Conservation (phyloP, 2,329 filamentous ascomycete genomes). For the Colletotrichum horii region DNA sequence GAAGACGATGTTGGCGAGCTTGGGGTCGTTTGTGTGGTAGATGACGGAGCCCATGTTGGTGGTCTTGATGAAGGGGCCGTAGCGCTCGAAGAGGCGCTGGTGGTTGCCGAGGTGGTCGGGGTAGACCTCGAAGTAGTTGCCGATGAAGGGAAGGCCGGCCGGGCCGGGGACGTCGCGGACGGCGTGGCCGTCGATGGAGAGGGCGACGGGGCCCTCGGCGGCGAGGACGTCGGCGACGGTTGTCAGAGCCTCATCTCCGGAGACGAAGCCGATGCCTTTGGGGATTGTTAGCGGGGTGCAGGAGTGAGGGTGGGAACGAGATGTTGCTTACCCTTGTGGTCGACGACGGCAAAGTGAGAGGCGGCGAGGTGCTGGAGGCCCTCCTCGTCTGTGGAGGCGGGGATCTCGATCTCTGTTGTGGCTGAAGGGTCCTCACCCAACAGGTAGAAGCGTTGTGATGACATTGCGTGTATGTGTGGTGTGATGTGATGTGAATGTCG, state of each 20-base stretch:
- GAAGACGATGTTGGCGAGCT: constrained; percentile 49
- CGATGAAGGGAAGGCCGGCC: constrained; percentile 50
- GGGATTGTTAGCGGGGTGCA: not conserved
- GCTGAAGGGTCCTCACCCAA: constrained; percentile 43
- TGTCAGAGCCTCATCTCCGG: constrained; percentile 33
- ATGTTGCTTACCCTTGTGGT: constrained; percentile 38
- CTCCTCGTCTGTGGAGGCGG: constrained; percentile 37
- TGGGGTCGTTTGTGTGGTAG: constrained; percentile 57
- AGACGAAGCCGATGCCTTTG: constrained; percentile 41
- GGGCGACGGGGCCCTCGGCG: constrained; percentile 37
- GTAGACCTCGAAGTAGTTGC: constrained; percentile 60
- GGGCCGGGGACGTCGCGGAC: constrained; percentile 58
- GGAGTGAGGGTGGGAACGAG: not conserved
- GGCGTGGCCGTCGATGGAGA: constrained; percentile 53
- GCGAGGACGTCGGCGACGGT: constrained; percentile 39
- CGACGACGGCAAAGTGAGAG: constrained; percentile 48
- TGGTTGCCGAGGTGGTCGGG: constrained; percentile 65
- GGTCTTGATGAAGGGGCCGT: constrained; percentile 57
- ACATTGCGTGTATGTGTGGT: constrained; percentile 29
- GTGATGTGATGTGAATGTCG: not conserved
- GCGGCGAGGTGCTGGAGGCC: constrained; percentile 44
- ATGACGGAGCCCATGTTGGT: constrained; percentile 53
- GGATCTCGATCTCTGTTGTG: constrained; percentile 41
- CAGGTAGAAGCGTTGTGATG: constrained; percentile 45
- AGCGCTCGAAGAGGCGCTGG: constrained; percentile 56